phyloP scores from a whole-genome alignment of 2,329 filamentous ascomycete species.

The Cladosporium sp. region DNA sequence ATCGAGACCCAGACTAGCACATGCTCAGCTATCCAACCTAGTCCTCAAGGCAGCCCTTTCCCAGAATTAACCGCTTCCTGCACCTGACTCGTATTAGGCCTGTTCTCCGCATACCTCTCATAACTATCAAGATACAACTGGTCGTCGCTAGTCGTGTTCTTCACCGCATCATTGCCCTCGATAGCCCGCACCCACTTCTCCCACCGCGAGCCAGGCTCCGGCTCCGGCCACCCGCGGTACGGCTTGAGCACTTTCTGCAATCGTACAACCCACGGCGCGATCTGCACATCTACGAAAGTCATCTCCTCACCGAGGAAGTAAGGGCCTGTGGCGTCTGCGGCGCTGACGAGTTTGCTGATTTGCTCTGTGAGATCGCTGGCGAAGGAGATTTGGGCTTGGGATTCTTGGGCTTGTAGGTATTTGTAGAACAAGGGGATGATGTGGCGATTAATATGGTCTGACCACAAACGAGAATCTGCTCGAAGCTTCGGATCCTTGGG shows the following conservation, averaged over 20 bases:
- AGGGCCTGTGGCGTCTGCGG: slow-evolving; percentile 61
- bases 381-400: slow-evolving; percentile 57
- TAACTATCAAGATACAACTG: slow-evolving; percentile 68
- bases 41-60: slow-evolving; percentile 50
- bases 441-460: slow-evolving; percentile 75
- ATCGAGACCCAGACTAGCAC: not conserved
- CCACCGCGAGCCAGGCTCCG: slow-evolving; percentile 65
- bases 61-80: slow-evolving; percentile 62
- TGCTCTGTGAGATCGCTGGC: slow-evolving; percentile 64
- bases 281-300: slow-evolving; percentile 70
- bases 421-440: slow-evolving; percentile 77
- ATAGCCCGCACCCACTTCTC: slow-evolving; percentile 69
- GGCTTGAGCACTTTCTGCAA: slow-evolving; percentile 65
- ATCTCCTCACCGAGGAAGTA: slow-evolving; percentile 64
- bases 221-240: slow-evolving; percentile 66
- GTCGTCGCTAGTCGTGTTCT: slow-evolving; percentile 66
- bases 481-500: slow-evolving; percentile 66
- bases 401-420: slow-evolving; percentile 66
- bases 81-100: slow-evolving; percentile 59
- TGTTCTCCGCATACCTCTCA: slow-evolving; percentile 63
- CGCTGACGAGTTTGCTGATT: slow-evolving; percentile 62
- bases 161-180: slow-evolving; percentile 62
- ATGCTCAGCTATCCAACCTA: not conserved
- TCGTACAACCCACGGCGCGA: slow-evolving; percentile 73
- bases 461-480: slow-evolving; percentile 77